Evolutionary conservation across 768 basidiomycete genomes (phyloP).

Genomic region (Xerocomellus intermedius): DNA sequence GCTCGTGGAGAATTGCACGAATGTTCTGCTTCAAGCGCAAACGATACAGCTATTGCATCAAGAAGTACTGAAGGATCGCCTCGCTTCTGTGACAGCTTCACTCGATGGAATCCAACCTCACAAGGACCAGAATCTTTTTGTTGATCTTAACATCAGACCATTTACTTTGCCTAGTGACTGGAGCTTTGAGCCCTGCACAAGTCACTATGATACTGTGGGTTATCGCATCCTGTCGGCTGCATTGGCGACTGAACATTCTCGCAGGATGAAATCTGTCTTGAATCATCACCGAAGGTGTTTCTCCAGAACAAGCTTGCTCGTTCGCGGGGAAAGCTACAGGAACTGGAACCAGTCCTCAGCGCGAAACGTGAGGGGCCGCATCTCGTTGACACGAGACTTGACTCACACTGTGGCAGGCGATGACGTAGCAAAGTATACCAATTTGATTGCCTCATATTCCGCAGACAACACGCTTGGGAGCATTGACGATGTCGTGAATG

Average conservation of each 20-base stretch:
- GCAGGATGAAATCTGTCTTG: conserved; percentile 53
- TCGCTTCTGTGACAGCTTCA: conserved; percentile 45
- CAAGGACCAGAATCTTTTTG: conserved; percentile 69
- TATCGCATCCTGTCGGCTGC: neutral
- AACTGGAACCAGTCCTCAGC: conserved; percentile 56
- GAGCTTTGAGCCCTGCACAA: conserved; percentile 71
- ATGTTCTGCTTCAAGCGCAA: conserved; percentile 59
- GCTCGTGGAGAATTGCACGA: conserved; percentile 54
- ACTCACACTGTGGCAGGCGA: conserved; percentile 38
- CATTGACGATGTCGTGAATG: conserved; percentile 40
- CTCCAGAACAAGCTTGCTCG: conserved; percentile 75
- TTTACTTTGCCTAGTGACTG: conserved; percentile 67
- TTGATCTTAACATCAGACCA: conserved; percentile 65
- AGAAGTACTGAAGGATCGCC: conserved; percentile 52
- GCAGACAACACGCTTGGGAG: conserved; percentile 50
- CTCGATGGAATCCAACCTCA: conserved; percentile 52
- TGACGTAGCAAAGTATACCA: conserved; percentile 52
- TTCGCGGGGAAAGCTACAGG: conserved; percentile 59
- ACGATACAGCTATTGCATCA: conserved; percentile 57
- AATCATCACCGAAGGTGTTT: conserved; percentile 70
- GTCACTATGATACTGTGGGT: conserved; percentile 74
- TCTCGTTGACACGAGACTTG: neutral
- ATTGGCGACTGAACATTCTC: conserved; percentile 1
- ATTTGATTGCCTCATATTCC: conserved; percentile 46
- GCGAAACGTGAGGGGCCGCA: conserved; percentile 52